Evolutionary conservation across 192 early-diverging fungal species (phyloP).

Genomic region (Coemansia guatemalensis): DNA sequence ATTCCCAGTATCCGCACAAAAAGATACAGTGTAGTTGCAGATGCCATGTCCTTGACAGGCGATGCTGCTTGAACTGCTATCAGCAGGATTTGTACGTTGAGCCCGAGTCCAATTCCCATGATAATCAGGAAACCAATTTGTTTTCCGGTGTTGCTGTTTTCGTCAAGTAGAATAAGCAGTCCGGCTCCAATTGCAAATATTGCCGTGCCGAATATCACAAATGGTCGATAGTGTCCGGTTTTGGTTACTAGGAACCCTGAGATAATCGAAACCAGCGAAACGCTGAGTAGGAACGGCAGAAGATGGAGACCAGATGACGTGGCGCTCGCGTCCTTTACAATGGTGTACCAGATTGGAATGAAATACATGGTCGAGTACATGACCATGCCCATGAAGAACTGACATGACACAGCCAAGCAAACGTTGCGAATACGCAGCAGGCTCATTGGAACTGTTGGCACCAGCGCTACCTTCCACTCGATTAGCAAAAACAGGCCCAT

Average conservation of each 20-base stretch:
- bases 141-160: slow-evolving; percentile 47
- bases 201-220: slow-evolving; percentile 57
- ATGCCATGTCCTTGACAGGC: slow-evolving; percentile 56
- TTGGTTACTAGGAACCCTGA: slow-evolving; percentile 56
- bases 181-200: slow-evolving; percentile 57
- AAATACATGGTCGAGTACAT: slow-evolving; percentile 64
- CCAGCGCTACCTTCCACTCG: slow-evolving; percentile 58
- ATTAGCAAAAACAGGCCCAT: slow-evolving; percentile 51
- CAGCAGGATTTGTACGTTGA: slow-evolving; percentile 59
- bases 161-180: slow-evolving; percentile 59
- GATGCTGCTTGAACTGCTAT: slow-evolving; percentile 68
- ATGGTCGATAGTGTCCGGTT: slow-evolving; percentile 51
- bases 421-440: slow-evolving; percentile 61
- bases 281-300: slow-evolving; percentile 60
- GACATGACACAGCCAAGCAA: slow-evolving; percentile 47
- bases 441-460: slow-evolving; percentile 58
- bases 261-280: slow-evolving; percentile 57
- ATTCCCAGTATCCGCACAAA: slow-evolving; percentile 66
- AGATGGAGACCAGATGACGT: slow-evolving; percentile 62
- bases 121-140: slow-evolving; percentile 59
- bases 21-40: slow-evolving; percentile 61
- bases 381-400: slow-evolving; percentile 58
- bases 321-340: slow-evolving; percentile 56
- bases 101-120: slow-evolving; percentile 57
- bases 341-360: slow-evolving; percentile 63